A percentile compares a stretch with the other conserved stretches of the same genome.
Evolutionary conservation across 208 protist genomes (phyloP).

Genomic region (Willaertia magna): DNA sequence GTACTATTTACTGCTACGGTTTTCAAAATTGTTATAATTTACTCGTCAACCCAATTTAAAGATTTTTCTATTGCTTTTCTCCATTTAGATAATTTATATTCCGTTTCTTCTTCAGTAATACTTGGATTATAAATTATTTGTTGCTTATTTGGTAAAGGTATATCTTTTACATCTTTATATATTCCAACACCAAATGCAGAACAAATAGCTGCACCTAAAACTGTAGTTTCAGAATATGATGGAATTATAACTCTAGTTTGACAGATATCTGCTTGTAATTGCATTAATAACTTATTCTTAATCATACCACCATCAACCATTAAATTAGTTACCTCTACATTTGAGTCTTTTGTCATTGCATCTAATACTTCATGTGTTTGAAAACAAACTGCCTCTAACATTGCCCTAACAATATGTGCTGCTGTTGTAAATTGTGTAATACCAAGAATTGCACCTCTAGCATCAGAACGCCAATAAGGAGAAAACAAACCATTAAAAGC

Average conservation of each 20-base stretch:
- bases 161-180: conserved; percentile 20
- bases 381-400: conserved; percentile 66
- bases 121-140: conserved; percentile 12
- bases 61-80: conserved; percentile 29
- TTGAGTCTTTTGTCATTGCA: conserved; percentile 60
- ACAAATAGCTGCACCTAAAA: conserved; percentile 44
- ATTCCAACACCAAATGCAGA: conserved; percentile 39
- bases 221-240: conserved; percentile 35
- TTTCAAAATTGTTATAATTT: no score
- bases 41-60: conserved; percentile 21
- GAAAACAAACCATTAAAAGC: conserved; percentile 91
- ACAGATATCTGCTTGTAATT: conserved; percentile 81
- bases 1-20: no score
- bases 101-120: conserved; percentile 22
- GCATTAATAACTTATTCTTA: conserved; percentile 64
- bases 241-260: conserved; percentile 40
- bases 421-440: conserved; percentile 68
- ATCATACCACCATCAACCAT: conserved; percentile 88
- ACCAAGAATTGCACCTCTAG: conserved; percentile 75
- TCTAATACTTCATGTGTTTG: conserved; percentile 68
- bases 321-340: conserved; percentile 44
- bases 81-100: conserved; percentile 15
- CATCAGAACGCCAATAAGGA: conserved; percentile 86
- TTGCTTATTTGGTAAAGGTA: not conserved
- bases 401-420: conserved; percentile 64